Base-by-base conservation (phyloP, 768 basidiomycete genomes). In the Lactarius vividus region DNA sequence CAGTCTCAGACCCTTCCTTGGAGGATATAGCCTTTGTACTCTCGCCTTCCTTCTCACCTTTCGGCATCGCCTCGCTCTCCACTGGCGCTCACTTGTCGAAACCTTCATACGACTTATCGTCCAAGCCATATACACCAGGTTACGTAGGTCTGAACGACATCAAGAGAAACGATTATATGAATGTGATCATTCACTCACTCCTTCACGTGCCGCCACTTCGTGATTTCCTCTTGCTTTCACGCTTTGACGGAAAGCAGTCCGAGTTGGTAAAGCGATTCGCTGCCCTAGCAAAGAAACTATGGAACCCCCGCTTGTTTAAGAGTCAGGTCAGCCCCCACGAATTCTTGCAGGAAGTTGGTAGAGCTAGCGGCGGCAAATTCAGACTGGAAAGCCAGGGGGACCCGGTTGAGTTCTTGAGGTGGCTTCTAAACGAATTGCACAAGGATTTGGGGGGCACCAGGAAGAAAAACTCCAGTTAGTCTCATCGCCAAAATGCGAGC, bases 301-400 rank as follows among this genome's bases (percentile, higher is more conserved):
- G 97, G 97, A 98, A 97, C 77, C 94, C 96, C 10, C 82, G 88
- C 59, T 78, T 96, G 63, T 99, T 99, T 85, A 99, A 99, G 77
- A 89, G 91, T 66, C 97, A 99, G 82, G 95, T 98, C 71, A 92
- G 89, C 71, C 97, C 97, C n/a, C 97, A 99, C 75, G 97, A 99
- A 75, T 95, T 98, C 75, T 78, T 99, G 63, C 97, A 99, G 77
- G 97, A 98, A 78, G 96, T 98, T 62, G 89, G 90, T 71, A 84
- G 94, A 69, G 89, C 90, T 57, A 96, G 93, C 72, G 84, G 79
- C 55, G 95, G 93, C 18, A 94, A 93, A 78, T 98, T 96, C 79
- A 88, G 92, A 68, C 82, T 98, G 70, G 96, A 96, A 73, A 83
- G 91, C 73, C 94, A 95, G 78, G 97, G 97, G 1, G 97, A 99